Percentiles rank a stretch among this genome's conserved stretches.
phyloP scores from a whole-genome alignment of 495 filamentous ascomycete species.

The Clohesyomyces aquaticus region DNA sequence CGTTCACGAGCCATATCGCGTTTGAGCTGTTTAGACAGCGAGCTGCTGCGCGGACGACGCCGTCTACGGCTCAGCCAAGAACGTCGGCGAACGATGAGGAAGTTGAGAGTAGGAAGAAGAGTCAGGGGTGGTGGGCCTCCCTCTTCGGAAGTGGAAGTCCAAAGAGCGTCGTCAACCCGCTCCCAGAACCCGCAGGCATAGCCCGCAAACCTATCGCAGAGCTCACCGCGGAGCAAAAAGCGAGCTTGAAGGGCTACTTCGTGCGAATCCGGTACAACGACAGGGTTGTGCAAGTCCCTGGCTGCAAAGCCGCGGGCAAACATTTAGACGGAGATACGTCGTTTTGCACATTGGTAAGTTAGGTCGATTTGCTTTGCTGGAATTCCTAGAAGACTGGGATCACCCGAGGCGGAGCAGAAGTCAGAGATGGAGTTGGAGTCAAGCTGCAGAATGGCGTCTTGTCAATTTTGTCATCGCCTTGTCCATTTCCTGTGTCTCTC shows the following conservation, averaged over 20 bases:
- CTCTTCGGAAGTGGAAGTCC: conserved; percentile 51
- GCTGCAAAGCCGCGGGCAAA: conserved; percentile 74
- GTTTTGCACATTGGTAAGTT: conserved; percentile 84
- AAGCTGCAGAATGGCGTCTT: too few species aligned
- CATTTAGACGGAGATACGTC: conserved; percentile 87
- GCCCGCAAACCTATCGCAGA: conserved; percentile 56
- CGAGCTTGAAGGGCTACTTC: conserved; percentile 71
- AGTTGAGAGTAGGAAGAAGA: conserved; percentile 15
- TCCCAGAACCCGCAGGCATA: conserved; percentile 47
- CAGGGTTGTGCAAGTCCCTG: conserved; percentile 74
- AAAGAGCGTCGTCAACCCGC: background rate
- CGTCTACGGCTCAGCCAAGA: too few species aligned
- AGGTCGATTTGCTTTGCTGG: too few species aligned
- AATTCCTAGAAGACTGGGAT: too few species aligned
- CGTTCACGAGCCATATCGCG: conserved; percentile 88
- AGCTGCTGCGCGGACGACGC: too few species aligned
- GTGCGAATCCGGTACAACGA: conserved; percentile 97
- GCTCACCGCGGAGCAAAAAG: conserved; percentile 55
- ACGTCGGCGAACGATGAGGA: too few species aligned
- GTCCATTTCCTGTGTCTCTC: too few species aligned
- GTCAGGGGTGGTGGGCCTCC: conserved; percentile 53
- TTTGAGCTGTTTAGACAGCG: conserved; percentile 90
- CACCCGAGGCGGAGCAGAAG: too few species aligned
- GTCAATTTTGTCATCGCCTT: too few species aligned
- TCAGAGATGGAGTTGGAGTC: too few species aligned